phyloP scores from a whole-genome alignment of 2,329 filamentous ascomycete genomes.

The Epichloe sp. region DNA sequence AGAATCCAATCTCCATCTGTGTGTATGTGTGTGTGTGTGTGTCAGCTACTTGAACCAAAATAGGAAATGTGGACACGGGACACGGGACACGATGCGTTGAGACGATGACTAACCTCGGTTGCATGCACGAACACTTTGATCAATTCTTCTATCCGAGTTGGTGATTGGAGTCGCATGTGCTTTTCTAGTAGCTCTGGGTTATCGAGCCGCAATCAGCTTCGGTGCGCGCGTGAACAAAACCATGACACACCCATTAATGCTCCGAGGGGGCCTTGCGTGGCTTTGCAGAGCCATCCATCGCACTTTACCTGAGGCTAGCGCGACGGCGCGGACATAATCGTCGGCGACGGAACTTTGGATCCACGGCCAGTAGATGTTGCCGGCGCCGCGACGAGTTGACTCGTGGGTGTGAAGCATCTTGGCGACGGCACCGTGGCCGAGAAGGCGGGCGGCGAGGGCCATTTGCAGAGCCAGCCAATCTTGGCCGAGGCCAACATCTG shows the following conservation, averaged over 20 bases:
- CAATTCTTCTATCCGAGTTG: constrained; percentile 65
- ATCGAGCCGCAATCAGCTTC: not conserved
- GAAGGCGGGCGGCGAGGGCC: constrained; percentile 70
- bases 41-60: not conserved
- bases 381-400: constrained; percentile 41
- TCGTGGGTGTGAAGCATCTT: constrained; percentile 52
- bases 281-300: not conserved
- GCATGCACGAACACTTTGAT: constrained; percentile 75
- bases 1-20: constrained; percentile 42
- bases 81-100: too few relatives aligned
- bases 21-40: too few relatives aligned
- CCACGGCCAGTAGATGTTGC: constrained; percentile 78
- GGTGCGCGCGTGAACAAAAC: not conserved
- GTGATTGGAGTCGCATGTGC: constrained; percentile 59
- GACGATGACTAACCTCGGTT: constrained; percentile 49
- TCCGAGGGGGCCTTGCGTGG: not conserved
- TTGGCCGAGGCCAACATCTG: constrained; percentile 77
- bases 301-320: constrained; percentile 51
- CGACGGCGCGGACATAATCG: constrained; percentile 63
- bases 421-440: constrained; percentile 80
- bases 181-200: constrained; percentile 57
- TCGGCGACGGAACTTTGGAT: constrained; percentile 77
- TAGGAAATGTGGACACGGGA: too few relatives aligned
- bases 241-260: too few relatives aligned
- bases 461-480: constrained; percentile 83